Evolutionary conservation across 306 rosid species (phyloP).

Genomic region (Vigna trinervia): DNA sequence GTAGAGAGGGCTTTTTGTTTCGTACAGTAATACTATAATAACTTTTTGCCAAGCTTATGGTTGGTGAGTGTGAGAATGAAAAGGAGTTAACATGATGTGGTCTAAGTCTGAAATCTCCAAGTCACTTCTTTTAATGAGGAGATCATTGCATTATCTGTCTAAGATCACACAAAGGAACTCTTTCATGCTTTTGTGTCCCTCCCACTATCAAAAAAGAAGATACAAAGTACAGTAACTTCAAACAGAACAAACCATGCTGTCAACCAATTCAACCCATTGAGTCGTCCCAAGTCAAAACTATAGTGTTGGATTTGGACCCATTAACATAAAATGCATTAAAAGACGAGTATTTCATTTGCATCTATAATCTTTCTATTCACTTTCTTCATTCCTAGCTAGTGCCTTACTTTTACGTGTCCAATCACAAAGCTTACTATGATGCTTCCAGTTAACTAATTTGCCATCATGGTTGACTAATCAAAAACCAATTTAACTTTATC

Average conservation of each 20-base stretch:
- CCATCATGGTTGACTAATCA: slow-evolving; percentile 15
- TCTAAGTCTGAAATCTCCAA: slow-evolving; percentile 47
- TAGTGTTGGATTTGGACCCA: slow-evolving; percentile 43
- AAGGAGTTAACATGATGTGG: slow-evolving; percentile 44
- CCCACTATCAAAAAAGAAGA: slow-evolving; percentile 47
- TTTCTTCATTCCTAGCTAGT: slow-evolving; percentile 32
- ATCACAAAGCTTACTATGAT: slow-evolving; percentile 11
- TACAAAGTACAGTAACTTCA: slow-evolving; percentile 18
- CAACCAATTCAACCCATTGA: slow-evolving; percentile 28
- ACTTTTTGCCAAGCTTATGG: slow-evolving; percentile 38
- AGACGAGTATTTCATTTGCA: slow-evolving; percentile 41
- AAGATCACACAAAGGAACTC: slow-evolving; percentile 38
- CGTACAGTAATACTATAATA: slow-evolving; percentile 20
- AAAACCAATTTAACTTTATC: not conserved
- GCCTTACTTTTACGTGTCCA: slow-evolving; percentile 21
- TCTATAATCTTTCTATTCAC: slow-evolving; percentile 28
- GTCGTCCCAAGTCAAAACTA: slow-evolving; percentile 49
- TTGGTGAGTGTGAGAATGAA: not conserved
- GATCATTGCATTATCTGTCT: slow-evolving; percentile 45
- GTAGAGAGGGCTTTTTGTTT: slow-evolving; percentile 39
- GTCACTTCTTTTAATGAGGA: slow-evolving; percentile 75
- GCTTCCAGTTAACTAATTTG: slow-evolving; percentile 10
- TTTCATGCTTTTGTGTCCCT: slow-evolving; percentile 27
- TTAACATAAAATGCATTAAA: slow-evolving; percentile 42
- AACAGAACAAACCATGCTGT: slow-evolving; percentile 40